These are phyloP conservation scores for Bolboschoenus planiculmis DNA, from an alignment of 176 grass and related monocot genomes.

Conservation along the genomic window DNA sequence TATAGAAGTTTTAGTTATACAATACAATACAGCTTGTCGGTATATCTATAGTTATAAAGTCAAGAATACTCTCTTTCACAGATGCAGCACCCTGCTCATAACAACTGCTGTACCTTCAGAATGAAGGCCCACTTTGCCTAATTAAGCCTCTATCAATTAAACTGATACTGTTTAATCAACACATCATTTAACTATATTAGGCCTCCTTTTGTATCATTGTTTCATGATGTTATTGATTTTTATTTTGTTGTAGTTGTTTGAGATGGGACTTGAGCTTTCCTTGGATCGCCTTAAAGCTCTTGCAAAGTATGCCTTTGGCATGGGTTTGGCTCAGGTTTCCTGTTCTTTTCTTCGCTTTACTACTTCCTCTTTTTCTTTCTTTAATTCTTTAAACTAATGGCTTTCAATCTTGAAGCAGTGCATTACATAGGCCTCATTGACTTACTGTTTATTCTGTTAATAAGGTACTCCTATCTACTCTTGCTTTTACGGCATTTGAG, in stretches of 20 bases:
- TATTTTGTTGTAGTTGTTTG: constrained; percentile 62
- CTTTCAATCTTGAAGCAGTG: not conserved
- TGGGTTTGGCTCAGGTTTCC: constrained; percentile 86
- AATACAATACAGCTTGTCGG: not conserved
- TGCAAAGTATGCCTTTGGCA: constrained; percentile 92
- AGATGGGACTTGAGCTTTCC: constrained; percentile 97
- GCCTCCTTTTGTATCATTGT: not conserved
- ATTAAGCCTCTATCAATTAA: not conserved
- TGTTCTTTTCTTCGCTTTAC: not conserved
- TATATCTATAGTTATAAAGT: not conserved
- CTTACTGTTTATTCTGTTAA: not conserved
- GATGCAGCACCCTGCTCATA: not conserved
- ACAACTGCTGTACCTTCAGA: not conserved
- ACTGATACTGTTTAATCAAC: not conserved
- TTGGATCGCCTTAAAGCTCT: constrained; percentile 88
- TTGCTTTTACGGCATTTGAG: constrained; percentile 94
- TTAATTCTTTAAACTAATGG: not conserved
- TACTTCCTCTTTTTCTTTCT: not conserved
- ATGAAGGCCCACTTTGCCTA: not conserved
- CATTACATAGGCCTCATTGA: constrained; percentile 12
- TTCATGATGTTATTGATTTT: not conserved
- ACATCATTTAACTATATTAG: not conserved
- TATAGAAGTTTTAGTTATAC: not conserved
- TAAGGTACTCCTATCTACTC: constrained; percentile 84
- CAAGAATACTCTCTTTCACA: not conserved